Evolutionary conservation across 2,329 filamentous ascomycete species (phyloP).

Genomic region (Ceratocystiopsis sp.): DNA sequence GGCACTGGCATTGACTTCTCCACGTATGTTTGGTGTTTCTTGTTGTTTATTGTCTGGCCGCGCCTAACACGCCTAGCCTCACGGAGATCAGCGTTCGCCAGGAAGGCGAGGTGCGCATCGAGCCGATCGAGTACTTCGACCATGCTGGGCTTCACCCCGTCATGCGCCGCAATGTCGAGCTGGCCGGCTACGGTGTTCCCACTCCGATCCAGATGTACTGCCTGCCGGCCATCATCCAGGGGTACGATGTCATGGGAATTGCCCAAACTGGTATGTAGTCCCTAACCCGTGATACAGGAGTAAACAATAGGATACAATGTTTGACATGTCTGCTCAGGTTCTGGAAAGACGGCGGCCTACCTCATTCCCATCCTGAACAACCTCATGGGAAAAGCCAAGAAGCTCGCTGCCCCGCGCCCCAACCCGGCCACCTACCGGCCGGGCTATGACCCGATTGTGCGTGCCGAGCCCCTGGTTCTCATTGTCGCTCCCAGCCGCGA

Average conservation of each 20-base stretch:
- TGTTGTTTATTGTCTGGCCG: not conserved
- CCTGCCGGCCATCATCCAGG: slow-evolving; percentile 60
- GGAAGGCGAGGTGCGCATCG: slow-evolving; percentile 35
- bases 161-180: slow-evolving; percentile 59
- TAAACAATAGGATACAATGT: too few species aligned
- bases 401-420: slow-evolving; percentile 63
- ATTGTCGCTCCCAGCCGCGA: slow-evolving; percentile 79
- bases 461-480: slow-evolving; percentile 75
- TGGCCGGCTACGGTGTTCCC: slow-evolving; percentile 53
- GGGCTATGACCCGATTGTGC: slow-evolving; percentile 28
- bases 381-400: slow-evolving; percentile 91
- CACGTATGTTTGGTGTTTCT: slow-evolving; percentile 12
- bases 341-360: slow-evolving; percentile 90
- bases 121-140: slow-evolving; percentile 42
- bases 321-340: slow-evolving; percentile 38
- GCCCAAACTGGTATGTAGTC: slow-evolving; percentile 68
- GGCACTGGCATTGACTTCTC: slow-evolving; percentile 44
- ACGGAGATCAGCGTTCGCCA: slow-evolving; percentile 36
- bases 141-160: slow-evolving; percentile 72
- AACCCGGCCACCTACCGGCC: slow-evolving; percentile 39
- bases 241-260: slow-evolving; percentile 70
- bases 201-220: slow-evolving; percentile 82
- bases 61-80: slow-evolving; percentile 24
- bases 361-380: slow-evolving; percentile 76
- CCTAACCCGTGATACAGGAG: not conserved